Evolutionary conservation across 164 flowering plant species (phyloP).

Genomic region (Vitis amurensis): DNA sequence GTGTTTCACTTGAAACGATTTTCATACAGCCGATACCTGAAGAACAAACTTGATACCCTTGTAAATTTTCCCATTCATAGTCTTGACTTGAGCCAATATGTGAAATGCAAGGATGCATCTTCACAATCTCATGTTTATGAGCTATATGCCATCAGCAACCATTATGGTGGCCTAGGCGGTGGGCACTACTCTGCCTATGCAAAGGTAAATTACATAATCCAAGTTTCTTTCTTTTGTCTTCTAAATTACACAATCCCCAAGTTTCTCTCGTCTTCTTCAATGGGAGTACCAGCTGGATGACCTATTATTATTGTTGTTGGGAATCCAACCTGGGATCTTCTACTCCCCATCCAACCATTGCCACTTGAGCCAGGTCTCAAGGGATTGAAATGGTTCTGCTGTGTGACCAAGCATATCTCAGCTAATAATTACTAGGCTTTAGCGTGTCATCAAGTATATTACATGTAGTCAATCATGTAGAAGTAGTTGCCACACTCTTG

Average conservation of each 20-base stretch:
- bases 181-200: slow-evolving; percentile 96
- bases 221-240: no score
- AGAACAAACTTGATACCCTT: slow-evolving; percentile 88
- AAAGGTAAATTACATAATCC: slow-evolving; percentile 51
- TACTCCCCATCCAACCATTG: no score
- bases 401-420: background rate
- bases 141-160: slow-evolving; percentile 94
- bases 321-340: no score
- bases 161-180: slow-evolving; percentile 96
- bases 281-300: no score
- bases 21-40: slow-evolving; percentile 78
- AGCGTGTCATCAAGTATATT: no score
- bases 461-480: no score
- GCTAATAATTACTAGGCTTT: background rate
- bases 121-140: slow-evolving; percentile 57
- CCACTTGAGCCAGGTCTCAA: no score
- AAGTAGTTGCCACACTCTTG: no score
- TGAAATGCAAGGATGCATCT: slow-evolving; percentile 47
- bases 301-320: no score
- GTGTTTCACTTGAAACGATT: slow-evolving; percentile 93
- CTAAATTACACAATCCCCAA: slow-evolving; percentile 5
- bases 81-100: slow-evolving; percentile 82
- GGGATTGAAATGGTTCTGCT: no score
- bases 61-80: slow-evolving; percentile 80
- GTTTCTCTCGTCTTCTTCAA: no score